These are phyloP conservation scores for Neofusicoccum laricinum DNA, from an alignment of 2,329 filamentous ascomycete species.

Conservation along the genomic window DNA sequence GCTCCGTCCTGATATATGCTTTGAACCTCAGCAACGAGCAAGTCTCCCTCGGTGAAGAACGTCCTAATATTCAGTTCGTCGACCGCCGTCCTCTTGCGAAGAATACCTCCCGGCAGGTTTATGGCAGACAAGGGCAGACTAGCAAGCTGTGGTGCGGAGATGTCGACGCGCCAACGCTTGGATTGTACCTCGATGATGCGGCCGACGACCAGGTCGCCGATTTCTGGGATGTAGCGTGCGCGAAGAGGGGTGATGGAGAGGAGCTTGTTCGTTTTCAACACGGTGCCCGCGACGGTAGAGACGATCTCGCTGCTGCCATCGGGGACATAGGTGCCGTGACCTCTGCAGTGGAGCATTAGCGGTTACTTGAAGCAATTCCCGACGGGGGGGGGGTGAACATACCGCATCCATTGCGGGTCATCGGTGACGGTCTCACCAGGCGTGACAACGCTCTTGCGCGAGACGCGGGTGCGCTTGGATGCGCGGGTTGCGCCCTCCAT, in stretches of 20 bases:
- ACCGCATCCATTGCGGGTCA: conserved; percentile 90
- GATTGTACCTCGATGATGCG: conserved; percentile 94
- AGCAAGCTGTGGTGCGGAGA: conserved; percentile 82
- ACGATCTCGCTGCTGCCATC: conserved; percentile 66
- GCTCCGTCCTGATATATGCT: conserved; percentile 80
- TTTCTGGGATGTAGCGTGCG: conserved; percentile 91
- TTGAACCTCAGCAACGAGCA: conserved; percentile 94
- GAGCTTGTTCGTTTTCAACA: conserved; percentile 94
- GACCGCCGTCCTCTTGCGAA: conserved; percentile 86
- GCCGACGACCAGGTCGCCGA: conserved; percentile 91
- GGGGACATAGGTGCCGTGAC: conserved; percentile 84
- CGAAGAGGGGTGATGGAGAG: conserved; percentile 87
- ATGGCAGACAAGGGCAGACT: conserved; percentile 83
- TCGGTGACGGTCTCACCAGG: conserved; percentile 85
- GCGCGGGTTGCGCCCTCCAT: conserved; percentile 46
- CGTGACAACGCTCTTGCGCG: conserved; percentile 64
- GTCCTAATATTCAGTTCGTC: conserved; percentile 95
- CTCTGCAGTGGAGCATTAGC: conserved; percentile 50
- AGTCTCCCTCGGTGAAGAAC: conserved; percentile 95
- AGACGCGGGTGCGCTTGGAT: conserved; percentile 37
- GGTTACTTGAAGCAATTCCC: conserved; percentile 18
- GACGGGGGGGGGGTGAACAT: not conserved
- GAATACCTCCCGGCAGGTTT: conserved; percentile 89
- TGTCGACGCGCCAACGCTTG: conserved; percentile 90
- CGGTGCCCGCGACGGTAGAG: conserved; percentile 84